These are phyloP conservation scores for Fraxinus greggii DNA, from an alignment of 305 asterid genomes.

Conservation along the genomic window DNA sequence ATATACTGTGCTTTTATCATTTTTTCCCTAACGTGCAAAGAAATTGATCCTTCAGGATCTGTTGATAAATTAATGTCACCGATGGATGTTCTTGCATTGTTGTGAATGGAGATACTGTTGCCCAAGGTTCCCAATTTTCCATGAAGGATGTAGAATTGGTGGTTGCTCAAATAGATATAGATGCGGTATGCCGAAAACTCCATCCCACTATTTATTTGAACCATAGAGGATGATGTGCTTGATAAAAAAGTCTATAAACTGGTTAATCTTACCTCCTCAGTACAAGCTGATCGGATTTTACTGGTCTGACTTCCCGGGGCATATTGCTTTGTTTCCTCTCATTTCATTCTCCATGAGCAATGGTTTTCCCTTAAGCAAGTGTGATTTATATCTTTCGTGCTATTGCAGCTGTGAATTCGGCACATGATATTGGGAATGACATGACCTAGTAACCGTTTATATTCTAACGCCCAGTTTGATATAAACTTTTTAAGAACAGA, in stretches of 20 bases:
- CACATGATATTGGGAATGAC: background rate
- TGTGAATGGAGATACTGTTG: constrained; percentile 92
- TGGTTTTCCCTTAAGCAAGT: background rate
- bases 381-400: background rate
- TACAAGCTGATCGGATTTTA: background rate
- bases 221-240: constrained; percentile 4
- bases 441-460: background rate
- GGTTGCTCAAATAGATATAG: constrained; percentile 90
- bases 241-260: background rate
- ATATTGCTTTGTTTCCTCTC: constrained; percentile 13
- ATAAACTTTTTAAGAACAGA: too few relatives aligned
- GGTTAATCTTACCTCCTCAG: constrained; percentile 3
- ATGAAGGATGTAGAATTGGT: constrained; percentile 89
- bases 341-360: background rate
- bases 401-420: background rate
- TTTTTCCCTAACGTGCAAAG: background rate
- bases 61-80: constrained; percentile 34
- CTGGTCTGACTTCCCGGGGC: constrained; percentile 11
- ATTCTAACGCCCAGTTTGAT: background rate
- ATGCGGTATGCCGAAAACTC: constrained; percentile 65
- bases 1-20: constrained; percentile 8
- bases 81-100: constrained; percentile 95
- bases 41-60: constrained; percentile 14
- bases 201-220: constrained; percentile 17
- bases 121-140: constrained; percentile 94